Conservation (phyloP, 2,329 filamentous ascomycete species). For the Lizonia empirigonia region DNA sequence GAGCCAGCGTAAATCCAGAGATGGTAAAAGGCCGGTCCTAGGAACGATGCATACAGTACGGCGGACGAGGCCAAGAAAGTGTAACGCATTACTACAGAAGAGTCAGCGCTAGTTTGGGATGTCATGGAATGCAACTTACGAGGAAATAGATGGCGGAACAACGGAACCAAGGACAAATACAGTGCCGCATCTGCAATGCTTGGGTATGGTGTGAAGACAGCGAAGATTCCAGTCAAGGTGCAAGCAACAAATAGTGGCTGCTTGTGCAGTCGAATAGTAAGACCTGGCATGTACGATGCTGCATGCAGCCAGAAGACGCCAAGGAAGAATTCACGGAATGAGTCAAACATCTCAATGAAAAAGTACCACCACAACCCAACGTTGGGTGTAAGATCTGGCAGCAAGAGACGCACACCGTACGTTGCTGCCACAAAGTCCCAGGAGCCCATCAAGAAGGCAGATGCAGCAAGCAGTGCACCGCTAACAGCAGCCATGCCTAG, state of each 20-base stretch:
- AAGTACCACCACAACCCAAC: constrained; percentile 99
- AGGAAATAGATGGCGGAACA: constrained; percentile 92
- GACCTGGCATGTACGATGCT: constrained; percentile 82
- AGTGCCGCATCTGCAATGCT: constrained; percentile 88
- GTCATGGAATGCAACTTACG: constrained; percentile 56
- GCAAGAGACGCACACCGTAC: constrained; percentile 88
- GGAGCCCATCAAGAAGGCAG: constrained; percentile 74
- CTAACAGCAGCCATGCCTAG: constrained; percentile 57
- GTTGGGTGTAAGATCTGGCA: constrained; percentile 93
- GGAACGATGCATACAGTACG: constrained; percentile 82
- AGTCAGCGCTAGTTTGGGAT: constrained; percentile 11
- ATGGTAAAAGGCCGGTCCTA: constrained; percentile 95
- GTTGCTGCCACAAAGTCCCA: constrained; percentile 89
- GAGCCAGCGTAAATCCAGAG: constrained; percentile 98
- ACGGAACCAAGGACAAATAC: constrained; percentile 79
- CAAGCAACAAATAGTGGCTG: constrained; percentile 88
- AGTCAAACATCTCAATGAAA: constrained; percentile 99
- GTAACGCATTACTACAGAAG: constrained; percentile 78
- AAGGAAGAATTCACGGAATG: constrained; percentile 95
- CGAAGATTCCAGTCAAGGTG: constrained; percentile 85
- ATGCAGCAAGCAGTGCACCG: constrained; percentile 68
- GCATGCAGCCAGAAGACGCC: constrained; percentile 98
- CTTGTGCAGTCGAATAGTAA: constrained; percentile 79
- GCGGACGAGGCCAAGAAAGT: constrained; percentile 84
- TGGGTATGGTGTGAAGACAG: constrained; percentile 96